Evolutionary conservation across 2,329 filamentous ascomycete species (phyloP).

Genomic region (Trichophyton simii): DNA sequence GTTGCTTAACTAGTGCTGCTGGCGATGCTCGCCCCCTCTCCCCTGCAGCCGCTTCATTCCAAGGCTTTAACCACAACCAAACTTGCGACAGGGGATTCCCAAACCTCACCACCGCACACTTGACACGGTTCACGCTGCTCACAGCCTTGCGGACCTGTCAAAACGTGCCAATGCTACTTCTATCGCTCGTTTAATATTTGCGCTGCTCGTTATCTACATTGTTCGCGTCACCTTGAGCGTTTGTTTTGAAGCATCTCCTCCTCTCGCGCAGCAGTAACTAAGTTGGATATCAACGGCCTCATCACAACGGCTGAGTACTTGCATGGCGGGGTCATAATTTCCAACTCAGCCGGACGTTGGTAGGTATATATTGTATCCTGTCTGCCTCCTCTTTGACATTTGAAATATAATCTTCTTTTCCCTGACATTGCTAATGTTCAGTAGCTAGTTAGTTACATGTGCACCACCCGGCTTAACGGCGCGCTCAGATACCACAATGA

Average conservation of each 20-base stretch:
- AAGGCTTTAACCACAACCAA: neutral
- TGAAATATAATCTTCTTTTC: neutral
- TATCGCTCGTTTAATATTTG: neutral
- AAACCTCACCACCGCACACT: neutral
- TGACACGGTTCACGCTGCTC: neutral
- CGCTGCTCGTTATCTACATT: neutral
- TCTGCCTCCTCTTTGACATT: neutral
- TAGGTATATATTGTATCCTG: neutral
- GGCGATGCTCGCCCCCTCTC: neutral
- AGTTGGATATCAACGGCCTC: neutral
- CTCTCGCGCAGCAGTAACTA: neutral
- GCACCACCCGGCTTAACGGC: neutral
- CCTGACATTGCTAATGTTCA: neutral
- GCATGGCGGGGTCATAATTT: neutral
- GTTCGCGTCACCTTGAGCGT: neutral
- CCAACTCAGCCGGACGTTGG: neutral
- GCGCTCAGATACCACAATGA: neutral
- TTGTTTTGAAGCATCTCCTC: neutral
- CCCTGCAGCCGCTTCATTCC: neutral
- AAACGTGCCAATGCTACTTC: neutral
- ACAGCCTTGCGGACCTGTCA: neutral
- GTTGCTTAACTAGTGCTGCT: no score
- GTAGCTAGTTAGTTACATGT: neutral
- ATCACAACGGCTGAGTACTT: neutral
- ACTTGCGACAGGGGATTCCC: neutral